Evolutionary conservation across 306 rosid species (phyloP).

Genomic region (Coriaria nepalensis): DNA sequence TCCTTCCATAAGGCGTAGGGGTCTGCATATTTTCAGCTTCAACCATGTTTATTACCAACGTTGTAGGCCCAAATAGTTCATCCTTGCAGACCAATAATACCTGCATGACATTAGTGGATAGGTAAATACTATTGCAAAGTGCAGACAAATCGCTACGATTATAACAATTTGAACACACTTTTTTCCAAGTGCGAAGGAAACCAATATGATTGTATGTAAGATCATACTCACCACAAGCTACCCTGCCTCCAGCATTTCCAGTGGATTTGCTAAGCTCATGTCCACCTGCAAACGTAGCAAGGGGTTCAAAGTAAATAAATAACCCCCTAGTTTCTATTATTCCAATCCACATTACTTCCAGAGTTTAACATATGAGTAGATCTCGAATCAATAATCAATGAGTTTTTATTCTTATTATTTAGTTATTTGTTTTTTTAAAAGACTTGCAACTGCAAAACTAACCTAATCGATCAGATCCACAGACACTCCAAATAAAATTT

Average conservation of each 20-base stretch:
- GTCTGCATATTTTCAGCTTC: too few species aligned
- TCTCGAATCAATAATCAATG: not conserved
- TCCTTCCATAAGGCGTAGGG: too few species aligned
- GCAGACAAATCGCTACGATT: too few species aligned
- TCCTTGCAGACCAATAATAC: constrained; percentile 81
- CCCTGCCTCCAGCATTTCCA: constrained; percentile 95
- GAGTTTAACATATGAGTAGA: not conserved
- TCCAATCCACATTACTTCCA: too few species aligned
- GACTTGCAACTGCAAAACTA: too few species aligned
- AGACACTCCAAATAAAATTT: too few species aligned
- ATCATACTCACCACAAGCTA: constrained; percentile 72
- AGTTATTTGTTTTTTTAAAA: too few species aligned
- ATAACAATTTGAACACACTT: too few species aligned
- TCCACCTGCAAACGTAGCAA: constrained; percentile 43
- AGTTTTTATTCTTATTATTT: too few species aligned
- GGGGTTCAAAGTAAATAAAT: not conserved
- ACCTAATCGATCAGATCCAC: not conserved
- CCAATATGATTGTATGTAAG: not conserved
- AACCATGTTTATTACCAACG: too few species aligned
- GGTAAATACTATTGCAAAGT: too few species aligned
- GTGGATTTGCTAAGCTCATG: constrained; percentile 91
- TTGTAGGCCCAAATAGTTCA: constrained; percentile 11
- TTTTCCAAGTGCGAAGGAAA: not conserved
- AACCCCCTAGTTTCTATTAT: too few species aligned
- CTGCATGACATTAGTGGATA: constrained; percentile 18